These are phyloP conservation scores for Cyclospora cayetanensis DNA, from an alignment of 169 alveolate species.

Conservation along the genomic window DNA sequence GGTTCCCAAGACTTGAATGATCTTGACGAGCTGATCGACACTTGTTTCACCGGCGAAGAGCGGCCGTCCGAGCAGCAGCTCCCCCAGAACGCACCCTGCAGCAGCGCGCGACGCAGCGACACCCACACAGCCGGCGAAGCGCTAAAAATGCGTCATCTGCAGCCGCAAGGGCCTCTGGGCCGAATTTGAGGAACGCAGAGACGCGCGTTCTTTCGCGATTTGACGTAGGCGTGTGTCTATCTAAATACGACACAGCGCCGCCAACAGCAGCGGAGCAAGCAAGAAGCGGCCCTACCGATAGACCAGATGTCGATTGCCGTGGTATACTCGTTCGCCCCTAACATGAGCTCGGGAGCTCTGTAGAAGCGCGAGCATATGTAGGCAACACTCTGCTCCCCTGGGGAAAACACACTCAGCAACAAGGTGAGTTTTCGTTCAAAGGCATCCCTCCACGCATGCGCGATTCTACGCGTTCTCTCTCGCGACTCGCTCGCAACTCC, in stretches of 20 bases:
- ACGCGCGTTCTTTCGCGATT: neutral
- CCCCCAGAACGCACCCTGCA: conserved; percentile 97
- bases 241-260: neutral
- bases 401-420: no score
- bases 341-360: conserved; percentile 99
- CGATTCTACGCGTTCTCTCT: no score
- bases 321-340: conserved; percentile 98
- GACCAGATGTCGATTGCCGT: conserved; percentile 99
- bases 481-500: no score
- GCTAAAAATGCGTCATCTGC: no score
- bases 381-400: conserved; percentile 74
- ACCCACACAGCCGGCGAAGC: no score
- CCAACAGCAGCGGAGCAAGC: no score
- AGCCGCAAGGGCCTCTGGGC: no score
- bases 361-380: conserved; percentile 98
- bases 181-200: neutral
- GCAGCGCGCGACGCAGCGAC: no score
- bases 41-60: conserved; percentile 97
- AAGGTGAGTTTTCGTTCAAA: no score
- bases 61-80: conserved; percentile 95
- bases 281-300: conserved; percentile 89
- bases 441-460: no score
- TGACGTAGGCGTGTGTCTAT: neutral
- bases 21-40: conserved; percentile 96
- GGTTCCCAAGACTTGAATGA: conserved; percentile 94